Evolutionary conservation across 345 rosid species (phyloP), one percentile per base, ranked within the genome.

Genomic region (Populus alba): DNA sequence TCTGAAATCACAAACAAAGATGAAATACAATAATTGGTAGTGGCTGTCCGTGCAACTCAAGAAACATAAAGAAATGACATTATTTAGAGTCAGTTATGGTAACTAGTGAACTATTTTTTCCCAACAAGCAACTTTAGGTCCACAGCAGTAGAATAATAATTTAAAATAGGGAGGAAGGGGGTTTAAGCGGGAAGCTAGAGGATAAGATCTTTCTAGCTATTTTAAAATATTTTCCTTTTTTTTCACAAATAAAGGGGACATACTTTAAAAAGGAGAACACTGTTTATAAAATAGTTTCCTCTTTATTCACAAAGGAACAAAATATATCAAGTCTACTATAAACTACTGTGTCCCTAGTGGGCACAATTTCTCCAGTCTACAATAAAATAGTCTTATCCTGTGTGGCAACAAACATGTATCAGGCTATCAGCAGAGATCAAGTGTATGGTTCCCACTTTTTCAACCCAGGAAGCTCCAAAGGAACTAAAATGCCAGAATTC

Each of bases 1-100:
- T 90, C 99, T 97, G 91, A 73, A 81, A 86, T 33, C 35, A 85
- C 35, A 78, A 31, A 69, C 10, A 73, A 16, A 76, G 5, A 62
- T 62, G 5, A 59, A 63, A 61, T 39, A 39, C 25, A 75, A 71
- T 18, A 68, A 71, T 71, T 57, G 55, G 47, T 61, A 68, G 45
- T 43, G 17, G 71, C 57, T 71, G 27, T 76, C 13, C n/a, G 12
- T 27, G 74, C 68, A 77, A 83, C 63, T 59, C 16, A 68, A 57
- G 37, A 73, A 37, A 51, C 35, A 51, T 37, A 59, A 1, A 55
- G 11, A 23, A 59, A 59, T 8, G 27, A 59, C 23, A 38, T n/a
- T 67, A 67, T 37, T 37, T 15, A 67, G 67, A 20, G 7, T 63
- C 9, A 66, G 17, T 23, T 1, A n/a, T 9, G 13, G 65, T 10